A percentile compares a stretch with the other conserved stretches of the same genome.
These are phyloP conservation scores for Rhytidiadelphus loreus DNA, from an alignment of 225 moss, liverwort and hornwort species.

Conservation along the genomic window DNA sequence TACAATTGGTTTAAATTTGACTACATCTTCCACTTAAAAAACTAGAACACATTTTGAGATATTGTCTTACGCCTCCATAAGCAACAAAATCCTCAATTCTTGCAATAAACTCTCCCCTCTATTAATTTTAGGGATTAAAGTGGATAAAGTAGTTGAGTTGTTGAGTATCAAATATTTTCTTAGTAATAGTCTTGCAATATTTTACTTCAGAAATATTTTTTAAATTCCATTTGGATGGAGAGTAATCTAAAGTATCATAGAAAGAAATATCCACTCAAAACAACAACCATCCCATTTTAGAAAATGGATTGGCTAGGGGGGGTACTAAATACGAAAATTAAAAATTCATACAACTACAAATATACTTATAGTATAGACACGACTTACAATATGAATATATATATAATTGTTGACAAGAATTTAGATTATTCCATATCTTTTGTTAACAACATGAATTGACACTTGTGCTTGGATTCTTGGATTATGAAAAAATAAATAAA, in stretches of 20 bases:
- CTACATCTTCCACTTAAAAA: neutral
- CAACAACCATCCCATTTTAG: neutral
- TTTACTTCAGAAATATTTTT: neutral
- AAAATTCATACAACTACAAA: neutral
- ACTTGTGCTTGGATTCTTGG: fast-evolving
- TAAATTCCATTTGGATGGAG: neutral
- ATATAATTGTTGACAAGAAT: neutral
- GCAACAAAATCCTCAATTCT: neutral
- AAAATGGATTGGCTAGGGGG: fast-evolving
- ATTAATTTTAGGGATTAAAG: no score
- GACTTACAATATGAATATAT: neutral
- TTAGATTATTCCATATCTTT: neutral
- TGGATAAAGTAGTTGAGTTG: neutral
- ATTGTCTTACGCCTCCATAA: neutral
- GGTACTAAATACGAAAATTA: no score
- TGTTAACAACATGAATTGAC: neutral
- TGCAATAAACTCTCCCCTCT: neutral
- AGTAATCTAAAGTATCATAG: neutral
- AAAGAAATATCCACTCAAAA: neutral
- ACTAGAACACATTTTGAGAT: no score
- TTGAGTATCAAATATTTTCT: neutral
- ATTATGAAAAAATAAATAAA: neutral
- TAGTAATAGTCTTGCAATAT: neutral
- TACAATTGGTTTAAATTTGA: no score
- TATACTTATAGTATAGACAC: neutral